phyloP scores from a whole-genome alignment of 148 eudicot genomes.

The Silene conica region DNA sequence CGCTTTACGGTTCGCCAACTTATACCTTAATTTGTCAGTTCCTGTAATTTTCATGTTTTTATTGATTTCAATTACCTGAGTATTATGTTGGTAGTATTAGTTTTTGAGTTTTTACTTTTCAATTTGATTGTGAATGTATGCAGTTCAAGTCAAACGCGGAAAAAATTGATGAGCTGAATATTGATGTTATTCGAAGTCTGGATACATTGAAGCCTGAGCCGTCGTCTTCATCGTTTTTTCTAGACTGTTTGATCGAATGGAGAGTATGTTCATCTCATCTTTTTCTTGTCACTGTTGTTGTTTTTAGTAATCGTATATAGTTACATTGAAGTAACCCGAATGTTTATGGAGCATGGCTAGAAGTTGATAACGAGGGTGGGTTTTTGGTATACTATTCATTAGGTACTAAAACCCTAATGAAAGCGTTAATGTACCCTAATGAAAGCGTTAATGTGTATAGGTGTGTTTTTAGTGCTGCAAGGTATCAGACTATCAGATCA shows the following conservation, averaged over 20 bases:
- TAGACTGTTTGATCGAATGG: slow-evolving; percentile 71
- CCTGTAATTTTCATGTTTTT: neutral
- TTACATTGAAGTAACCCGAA: neutral
- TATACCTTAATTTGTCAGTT: slow-evolving; percentile 2
- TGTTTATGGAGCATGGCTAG: neutral
- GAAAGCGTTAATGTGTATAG: too few species aligned
- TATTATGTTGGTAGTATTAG: neutral
- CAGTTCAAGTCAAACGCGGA: slow-evolving; percentile 76
- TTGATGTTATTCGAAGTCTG: slow-evolving; percentile 66
- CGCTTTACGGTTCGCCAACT: slow-evolving; percentile 58
- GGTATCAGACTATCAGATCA: too few species aligned
- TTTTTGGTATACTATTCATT: too few species aligned
- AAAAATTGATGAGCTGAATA: slow-evolving; percentile 56
- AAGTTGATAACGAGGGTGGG: neutral
- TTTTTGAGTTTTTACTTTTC: neutral
- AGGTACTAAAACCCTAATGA: too few species aligned
- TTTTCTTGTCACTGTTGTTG: neutral
- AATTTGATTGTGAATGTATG: slow-evolving; percentile 27
- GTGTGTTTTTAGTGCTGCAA: too few species aligned
- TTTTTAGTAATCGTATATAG: neutral
- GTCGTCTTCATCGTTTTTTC: slow-evolving; percentile 61
- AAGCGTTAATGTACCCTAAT: too few species aligned
- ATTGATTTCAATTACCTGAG: neutral
- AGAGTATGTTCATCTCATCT: slow-evolving; percentile 55
- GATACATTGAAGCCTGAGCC: slow-evolving; percentile 65